These are phyloP conservation scores for Fusarium anguioides DNA, from an alignment of 2,329 filamentous ascomycete genomes.

Conservation along the genomic window DNA sequence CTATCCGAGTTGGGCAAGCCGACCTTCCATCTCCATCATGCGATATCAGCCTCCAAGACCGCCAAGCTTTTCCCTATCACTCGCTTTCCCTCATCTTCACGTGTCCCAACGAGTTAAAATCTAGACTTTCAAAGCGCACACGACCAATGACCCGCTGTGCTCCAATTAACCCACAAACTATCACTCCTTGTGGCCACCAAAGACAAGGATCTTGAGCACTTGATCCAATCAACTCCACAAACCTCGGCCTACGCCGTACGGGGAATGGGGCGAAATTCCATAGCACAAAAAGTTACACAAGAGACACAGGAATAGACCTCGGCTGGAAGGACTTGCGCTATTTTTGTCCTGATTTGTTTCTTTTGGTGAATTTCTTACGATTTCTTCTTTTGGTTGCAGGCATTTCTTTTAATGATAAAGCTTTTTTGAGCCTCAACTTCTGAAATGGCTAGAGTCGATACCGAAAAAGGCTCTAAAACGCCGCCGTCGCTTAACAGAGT, in stretches of 20 bases:
- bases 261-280: slow-evolving; percentile 1
- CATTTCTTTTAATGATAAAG: no score
- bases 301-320: background rate
- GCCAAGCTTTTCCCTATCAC: background rate
- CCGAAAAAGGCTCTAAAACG: slow-evolving; percentile 37
- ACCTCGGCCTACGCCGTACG: slow-evolving; percentile 19
- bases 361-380: background rate
- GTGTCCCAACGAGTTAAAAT: background rate
- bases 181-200: slow-evolving; percentile 4
- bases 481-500: background rate
- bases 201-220: background rate
- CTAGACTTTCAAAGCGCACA: background rate
- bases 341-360: slow-evolving; percentile 7
- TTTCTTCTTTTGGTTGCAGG: background rate
- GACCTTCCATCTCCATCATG: no score
- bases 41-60: background rate
- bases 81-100: background rate
- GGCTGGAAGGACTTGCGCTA: slow-evolving; percentile 18
- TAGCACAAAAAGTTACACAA: slow-evolving; percentile 19
- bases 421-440: background rate
- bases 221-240: slow-evolving; percentile 16
- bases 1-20: no score
- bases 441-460: slow-evolving; percentile 30
- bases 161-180: slow-evolving; percentile 6
- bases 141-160: slow-evolving; percentile 3